phyloP scores from a whole-genome alignment of 495 filamentous ascomycete species.

The Penicillium parvum region DNA sequence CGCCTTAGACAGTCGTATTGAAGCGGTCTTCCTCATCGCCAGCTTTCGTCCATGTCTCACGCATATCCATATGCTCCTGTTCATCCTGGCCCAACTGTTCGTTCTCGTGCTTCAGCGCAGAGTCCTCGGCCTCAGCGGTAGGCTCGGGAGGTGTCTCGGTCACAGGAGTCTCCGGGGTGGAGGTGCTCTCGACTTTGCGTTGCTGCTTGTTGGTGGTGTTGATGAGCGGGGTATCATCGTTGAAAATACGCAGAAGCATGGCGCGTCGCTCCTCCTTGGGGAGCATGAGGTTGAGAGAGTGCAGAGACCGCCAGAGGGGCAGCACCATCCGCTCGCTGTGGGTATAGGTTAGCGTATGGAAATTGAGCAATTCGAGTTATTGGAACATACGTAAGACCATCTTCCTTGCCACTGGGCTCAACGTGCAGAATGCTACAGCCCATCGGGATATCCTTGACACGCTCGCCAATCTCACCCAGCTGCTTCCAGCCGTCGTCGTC shows the following conservation, averaged over 20 bases:
- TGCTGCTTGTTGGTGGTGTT: slow-evolving; percentile 41
- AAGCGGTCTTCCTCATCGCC: slow-evolving; percentile 42
- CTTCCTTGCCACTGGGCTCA: slow-evolving; percentile 62
- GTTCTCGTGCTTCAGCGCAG: slow-evolving; percentile 33
- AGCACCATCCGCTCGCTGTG: slow-evolving; percentile 72
- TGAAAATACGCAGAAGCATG: slow-evolving; percentile 86
- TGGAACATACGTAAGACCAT: slow-evolving; percentile 58
- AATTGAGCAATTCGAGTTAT: not conserved
- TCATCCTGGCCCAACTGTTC: slow-evolving; percentile 34
- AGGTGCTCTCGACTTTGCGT: slow-evolving; percentile 5
- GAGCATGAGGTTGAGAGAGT: slow-evolving; percentile 89
- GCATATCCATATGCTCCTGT: slow-evolving; percentile 32
- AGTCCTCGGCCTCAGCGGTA: slow-evolving; percentile 35
- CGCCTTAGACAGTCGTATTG: slow-evolving; percentile 42
- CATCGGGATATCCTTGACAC: slow-evolving; percentile 73
- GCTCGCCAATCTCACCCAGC: slow-evolving; percentile 82
- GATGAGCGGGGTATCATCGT: slow-evolving; percentile 69
- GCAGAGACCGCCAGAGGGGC: slow-evolving; percentile 84
- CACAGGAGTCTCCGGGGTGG: slow-evolving; percentile 18
- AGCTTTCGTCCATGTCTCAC: slow-evolving; percentile 39
- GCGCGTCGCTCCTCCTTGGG: slow-evolving; percentile 93
- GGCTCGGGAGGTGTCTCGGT: slow-evolving; percentile 15
- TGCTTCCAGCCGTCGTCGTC: slow-evolving; percentile 59
- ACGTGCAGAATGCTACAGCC: slow-evolving; percentile 89
- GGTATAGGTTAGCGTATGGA: slow-evolving; percentile 12